These are phyloP conservation scores for Aspergillus avenaceus DNA, from an alignment of 495 filamentous ascomycete genomes.

Conservation along the genomic window DNA sequence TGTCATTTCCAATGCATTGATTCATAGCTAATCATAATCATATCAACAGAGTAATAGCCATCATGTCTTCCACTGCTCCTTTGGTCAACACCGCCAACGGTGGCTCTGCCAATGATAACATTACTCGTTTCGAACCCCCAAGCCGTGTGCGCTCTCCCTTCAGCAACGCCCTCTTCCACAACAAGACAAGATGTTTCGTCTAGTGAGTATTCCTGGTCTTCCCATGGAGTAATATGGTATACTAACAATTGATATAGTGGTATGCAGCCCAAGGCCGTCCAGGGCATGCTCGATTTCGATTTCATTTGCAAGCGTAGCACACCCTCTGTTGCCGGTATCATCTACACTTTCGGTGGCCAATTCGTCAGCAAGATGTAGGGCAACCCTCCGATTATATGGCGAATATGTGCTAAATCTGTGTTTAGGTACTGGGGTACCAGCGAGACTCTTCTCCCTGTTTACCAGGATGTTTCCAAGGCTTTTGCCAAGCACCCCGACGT, in stretches of 20 bases:
- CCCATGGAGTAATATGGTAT: constrained; percentile 4
- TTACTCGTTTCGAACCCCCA: constrained; percentile 90
- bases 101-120: constrained; percentile 91
- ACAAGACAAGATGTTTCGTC: constrained; percentile 99
- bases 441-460: constrained; percentile 97
- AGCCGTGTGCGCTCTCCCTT: constrained; percentile 87
- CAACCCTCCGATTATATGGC: neutral
- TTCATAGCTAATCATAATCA: neutral
- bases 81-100: constrained; percentile 37
- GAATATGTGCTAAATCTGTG: neutral
- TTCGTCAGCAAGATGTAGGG: constrained; percentile 98
- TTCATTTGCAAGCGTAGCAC: constrained; percentile 99
- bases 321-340: constrained; percentile 96
- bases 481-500: constrained; percentile 96
- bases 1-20: neutral
- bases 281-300: constrained; percentile 99
- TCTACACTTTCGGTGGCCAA: constrained; percentile 99
- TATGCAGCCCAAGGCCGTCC: constrained; percentile 94
- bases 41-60: constrained; percentile 22
- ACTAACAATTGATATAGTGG: constrained; percentile 50
- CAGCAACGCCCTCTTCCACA: constrained; percentile 89
- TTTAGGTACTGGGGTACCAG: constrained; percentile 95
- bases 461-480: constrained; percentile 91
- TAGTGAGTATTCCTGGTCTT: constrained; percentile 57
- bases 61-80: constrained; percentile 46